Evolutionary conservation across 306 rosid genomes (phyloP), one percentile per base, ranked within the genome.

Genomic region (Malus sylvestris): DNA sequence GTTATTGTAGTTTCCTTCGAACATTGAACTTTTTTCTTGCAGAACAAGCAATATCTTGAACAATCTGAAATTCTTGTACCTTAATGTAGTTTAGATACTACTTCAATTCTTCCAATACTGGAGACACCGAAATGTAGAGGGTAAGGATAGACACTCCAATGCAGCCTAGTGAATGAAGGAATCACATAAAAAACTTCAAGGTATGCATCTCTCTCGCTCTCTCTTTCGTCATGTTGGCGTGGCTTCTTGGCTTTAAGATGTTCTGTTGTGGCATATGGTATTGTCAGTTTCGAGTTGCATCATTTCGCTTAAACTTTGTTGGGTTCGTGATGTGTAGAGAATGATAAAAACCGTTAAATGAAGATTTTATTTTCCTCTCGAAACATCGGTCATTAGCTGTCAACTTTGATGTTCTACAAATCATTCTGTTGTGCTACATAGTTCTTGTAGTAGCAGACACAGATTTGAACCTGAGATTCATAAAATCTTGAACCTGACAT

Each of bases 61-160:
- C 66, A 23, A 6, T 33, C 22, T 59, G 33, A 72, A 55, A 60
- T 12, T 76, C 3, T 32, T 42, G 30, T 3, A 46, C 80, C 88
- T 85, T 82, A 79, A 85, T 53, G 4, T 68, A 61, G 83, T 42
- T 77, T 32, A 93, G 96, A 93, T 93, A 85, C 76, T 93, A 66
- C 49, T 84, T 76, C 96, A 93, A 72, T 91, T 89, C 82, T 88
- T 82, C 55, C 83, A 49, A 75, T 73, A 8, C 67, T 25, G 81
- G 84, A 59, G 58, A 67, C 65, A 46, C 23, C 44, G 33, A 35
- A 66, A 18, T 73, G 22, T 27, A 38, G 68, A 33, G 42, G 64
- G 57, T 45, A 76, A 51, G 72, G 22, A 27, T 57, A 72, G 40
- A 63, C 72, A 73, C 72, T 79, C 83, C 66, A 79, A 32, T 12